Evolutionary conservation across 208 protist genomes (phyloP).

Genomic region (Trypanosoma vivax): DNA sequence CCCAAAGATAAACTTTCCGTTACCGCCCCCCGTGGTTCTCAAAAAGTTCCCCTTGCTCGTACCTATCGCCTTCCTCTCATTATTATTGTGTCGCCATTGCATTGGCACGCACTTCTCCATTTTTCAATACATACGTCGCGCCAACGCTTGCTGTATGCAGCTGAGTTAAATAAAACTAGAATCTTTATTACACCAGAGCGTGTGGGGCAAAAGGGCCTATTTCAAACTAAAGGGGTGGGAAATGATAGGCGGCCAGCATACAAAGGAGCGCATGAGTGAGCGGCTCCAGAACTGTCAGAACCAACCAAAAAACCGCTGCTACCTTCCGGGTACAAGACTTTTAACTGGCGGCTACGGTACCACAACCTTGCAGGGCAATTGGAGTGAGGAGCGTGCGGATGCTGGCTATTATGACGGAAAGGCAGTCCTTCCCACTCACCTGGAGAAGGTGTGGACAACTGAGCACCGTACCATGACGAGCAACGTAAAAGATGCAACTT

Average conservation of each 20-base stretch:
- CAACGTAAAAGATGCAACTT: neutral
- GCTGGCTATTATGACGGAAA: slow-evolving; percentile 75
- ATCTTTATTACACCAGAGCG: no score
- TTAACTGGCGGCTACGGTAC: slow-evolving; percentile 72
- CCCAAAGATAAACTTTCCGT: no score
- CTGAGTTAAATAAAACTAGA: no score
- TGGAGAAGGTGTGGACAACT: slow-evolving; percentile 42
- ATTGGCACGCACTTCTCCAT: no score
- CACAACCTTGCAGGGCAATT: slow-evolving; percentile 75
- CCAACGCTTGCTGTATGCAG: no score
- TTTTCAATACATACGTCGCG: no score
- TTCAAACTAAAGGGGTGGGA: neutral
- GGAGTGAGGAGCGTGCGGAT: slow-evolving; percentile 77
- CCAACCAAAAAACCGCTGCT: slow-evolving; percentile 82
- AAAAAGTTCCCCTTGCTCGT: no score
- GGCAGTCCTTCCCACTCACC: slow-evolving; percentile 38
- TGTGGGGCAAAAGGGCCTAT: neutral
- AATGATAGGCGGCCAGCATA: slow-evolving; percentile 88
- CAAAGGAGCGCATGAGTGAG: slow-evolving; percentile 87
- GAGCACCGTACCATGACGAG: slow-evolving; percentile 36
- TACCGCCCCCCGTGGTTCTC: no score
- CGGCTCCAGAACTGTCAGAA: slow-evolving; percentile 60
- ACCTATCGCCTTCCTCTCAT: no score
- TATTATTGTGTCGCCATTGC: no score
- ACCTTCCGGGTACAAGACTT: slow-evolving; percentile 73